Evolutionary conservation across 2,329 filamentous ascomycete genomes (phyloP).

Genomic region (Chrysoporthe deuterocubensis): DNA sequence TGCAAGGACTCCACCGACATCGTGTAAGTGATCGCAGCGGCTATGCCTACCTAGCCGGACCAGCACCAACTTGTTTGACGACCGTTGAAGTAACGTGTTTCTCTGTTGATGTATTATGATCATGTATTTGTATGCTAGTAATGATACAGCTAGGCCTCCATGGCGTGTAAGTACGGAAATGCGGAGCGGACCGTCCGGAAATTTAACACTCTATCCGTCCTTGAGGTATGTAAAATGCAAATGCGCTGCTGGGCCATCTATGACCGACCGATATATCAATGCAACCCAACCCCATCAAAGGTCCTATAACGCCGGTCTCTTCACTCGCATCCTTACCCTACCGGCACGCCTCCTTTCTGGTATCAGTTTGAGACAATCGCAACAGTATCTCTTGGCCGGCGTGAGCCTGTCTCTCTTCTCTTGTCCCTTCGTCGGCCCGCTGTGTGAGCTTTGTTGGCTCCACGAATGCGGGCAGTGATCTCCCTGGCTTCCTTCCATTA

Average conservation of each 20-base stretch:
- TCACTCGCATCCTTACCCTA: background rate
- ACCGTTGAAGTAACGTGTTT: background rate
- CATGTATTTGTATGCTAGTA: constrained; percentile 9
- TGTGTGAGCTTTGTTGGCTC: background rate
- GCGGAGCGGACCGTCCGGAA: background rate
- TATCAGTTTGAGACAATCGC: constrained; percentile 3
- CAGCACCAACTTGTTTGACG: background rate
- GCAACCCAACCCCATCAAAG: background rate
- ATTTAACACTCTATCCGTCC: background rate
- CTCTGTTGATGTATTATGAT: background rate
- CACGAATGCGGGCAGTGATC: background rate
- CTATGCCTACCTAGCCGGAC: background rate
- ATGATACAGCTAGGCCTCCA: background rate
- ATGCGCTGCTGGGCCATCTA: constrained; percentile 15
- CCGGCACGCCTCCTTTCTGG: background rate
- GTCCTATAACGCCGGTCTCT: constrained; percentile 9
- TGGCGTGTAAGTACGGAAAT: background rate
- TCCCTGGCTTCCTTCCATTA: constrained; percentile 14
- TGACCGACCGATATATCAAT: constrained; percentile 16
- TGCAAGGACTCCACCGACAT: background rate
- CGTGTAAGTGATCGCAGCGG: constrained; percentile 20
- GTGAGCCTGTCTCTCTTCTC: background rate
- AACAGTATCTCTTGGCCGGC: background rate
- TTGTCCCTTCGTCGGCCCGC: background rate
- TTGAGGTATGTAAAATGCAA: constrained; percentile 12